Percentiles rank a stretch among this genome's conserved stretches.
Evolutionary conservation across 805 yeast genomes (phyloP).

Genomic region (Lachancea kluyveri): DNA sequence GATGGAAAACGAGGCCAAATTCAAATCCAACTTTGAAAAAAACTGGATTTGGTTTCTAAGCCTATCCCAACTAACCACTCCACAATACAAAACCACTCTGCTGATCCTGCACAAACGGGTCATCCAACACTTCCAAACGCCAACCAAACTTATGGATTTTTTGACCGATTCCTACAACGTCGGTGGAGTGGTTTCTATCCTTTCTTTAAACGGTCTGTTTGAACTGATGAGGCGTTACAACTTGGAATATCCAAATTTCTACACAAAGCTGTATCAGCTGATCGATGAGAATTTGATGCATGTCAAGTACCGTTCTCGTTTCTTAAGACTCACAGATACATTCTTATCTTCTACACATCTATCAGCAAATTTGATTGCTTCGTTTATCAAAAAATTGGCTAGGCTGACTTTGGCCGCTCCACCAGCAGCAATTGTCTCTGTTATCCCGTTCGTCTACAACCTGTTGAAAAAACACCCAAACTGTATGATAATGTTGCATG

Average conservation of each 20-base stretch:
- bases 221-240: constrained; percentile 76
- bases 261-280: constrained; percentile 70
- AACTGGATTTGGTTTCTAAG: constrained; percentile 56
- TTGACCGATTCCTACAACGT: constrained; percentile 75
- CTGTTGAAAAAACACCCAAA: constrained; percentile 86
- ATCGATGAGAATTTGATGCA: constrained; percentile 71
- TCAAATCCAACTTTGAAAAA: constrained; percentile 62
- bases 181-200: constrained; percentile 57
- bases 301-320: constrained; percentile 76
- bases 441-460: constrained; percentile 89
- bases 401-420: constrained; percentile 71
- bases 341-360: constrained; percentile 84
- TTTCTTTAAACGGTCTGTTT: constrained; percentile 84
- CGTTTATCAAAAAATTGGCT: constrained; percentile 79
- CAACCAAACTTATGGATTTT: constrained; percentile 87
- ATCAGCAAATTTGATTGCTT: constrained; percentile 76
- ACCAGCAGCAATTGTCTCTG: constrained; percentile 81
- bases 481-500: constrained; percentile 84
- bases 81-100: constrained; percentile 65
- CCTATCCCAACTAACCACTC: constrained; percentile 37
- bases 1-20: constrained; percentile 37
- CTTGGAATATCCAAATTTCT: constrained; percentile 89
- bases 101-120: constrained; percentile 74
- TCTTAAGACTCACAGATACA: constrained; percentile 78
- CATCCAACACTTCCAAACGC: constrained; percentile 73